Conservation (phyloP, 768 basidiomycete genomes). For the Collybia mongolica region DNA sequence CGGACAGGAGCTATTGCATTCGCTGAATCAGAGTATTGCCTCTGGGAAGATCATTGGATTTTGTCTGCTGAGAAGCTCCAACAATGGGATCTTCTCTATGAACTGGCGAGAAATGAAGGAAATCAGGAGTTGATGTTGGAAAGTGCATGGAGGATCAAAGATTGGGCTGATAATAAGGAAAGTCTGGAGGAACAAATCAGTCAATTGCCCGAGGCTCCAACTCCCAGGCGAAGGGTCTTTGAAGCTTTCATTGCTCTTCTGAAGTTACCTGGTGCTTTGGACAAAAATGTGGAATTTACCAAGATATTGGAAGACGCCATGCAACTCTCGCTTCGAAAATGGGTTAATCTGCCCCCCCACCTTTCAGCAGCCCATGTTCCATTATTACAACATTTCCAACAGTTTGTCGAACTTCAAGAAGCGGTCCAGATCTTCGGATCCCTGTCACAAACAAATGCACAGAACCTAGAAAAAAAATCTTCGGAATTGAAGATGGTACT, state of each 20-base stretch:
- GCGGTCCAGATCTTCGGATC: constrained; percentile 93
- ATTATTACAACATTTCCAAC: constrained; percentile 95
- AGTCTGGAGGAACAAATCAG: constrained; percentile 78
- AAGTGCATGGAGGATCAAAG: constrained; percentile 90
- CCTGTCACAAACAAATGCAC: constrained; percentile 79
- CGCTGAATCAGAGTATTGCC: constrained; percentile 91
- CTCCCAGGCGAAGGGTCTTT: constrained; percentile 96
- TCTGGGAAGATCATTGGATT: constrained; percentile 99
- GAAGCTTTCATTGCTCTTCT: constrained; percentile 92
- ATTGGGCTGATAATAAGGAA: constrained; percentile 85
- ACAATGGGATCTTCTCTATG: constrained; percentile 94
- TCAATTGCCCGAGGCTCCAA: constrained; percentile 80
- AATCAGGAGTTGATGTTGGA: constrained; percentile 94
- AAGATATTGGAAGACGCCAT: constrained; percentile 92
- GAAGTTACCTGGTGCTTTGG: constrained; percentile 76
- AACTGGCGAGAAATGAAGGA: constrained; percentile 83
- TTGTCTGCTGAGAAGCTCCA: constrained; percentile 93
- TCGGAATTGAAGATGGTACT: constrained; percentile 95
- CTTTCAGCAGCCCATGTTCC: constrained; percentile 93
- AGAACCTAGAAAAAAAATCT: constrained; percentile 93
- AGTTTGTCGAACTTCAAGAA: constrained; percentile 97
- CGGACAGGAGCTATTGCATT: constrained; percentile 82
- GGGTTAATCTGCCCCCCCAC: constrained; percentile 84
- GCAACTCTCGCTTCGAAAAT: constrained; percentile 95
- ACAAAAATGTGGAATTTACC: constrained; percentile 87